phyloP scores from a whole-genome alignment of 2,329 filamentous ascomycete species.

The Talaromyces sp. region DNA sequence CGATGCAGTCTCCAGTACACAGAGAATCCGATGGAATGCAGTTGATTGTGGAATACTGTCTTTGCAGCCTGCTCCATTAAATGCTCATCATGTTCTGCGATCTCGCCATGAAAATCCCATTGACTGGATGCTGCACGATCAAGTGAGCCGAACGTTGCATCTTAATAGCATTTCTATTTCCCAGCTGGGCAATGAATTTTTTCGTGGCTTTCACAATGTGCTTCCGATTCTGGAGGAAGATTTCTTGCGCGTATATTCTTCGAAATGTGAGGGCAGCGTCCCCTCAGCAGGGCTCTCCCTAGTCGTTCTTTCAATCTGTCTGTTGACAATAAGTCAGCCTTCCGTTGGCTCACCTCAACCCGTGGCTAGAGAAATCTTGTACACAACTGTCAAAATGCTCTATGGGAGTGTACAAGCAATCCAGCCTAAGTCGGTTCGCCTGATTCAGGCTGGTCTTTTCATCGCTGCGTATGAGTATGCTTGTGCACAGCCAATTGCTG shows the following conservation, averaged over 20 bases:
- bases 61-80: neutral
- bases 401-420: neutral
- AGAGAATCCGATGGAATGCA: neutral
- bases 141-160: neutral
- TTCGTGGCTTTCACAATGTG: neutral
- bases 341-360: neutral
- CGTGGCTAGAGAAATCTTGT: neutral
- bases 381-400: neutral
- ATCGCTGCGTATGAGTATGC: neutral
- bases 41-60: neutral
- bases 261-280: neutral
- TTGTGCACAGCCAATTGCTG: neutral
- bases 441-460: neutral
- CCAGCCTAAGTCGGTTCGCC: neutral
- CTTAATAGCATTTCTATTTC: neutral
- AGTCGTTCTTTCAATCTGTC: neutral
- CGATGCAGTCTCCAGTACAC: neutral
- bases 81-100: neutral
- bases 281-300: neutral
- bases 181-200: neutral
- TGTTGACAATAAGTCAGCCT: neutral
- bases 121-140: neutral
- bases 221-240: neutral
- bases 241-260: neutral
- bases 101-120: neutral